phyloP scores from a whole-genome alignment of 2,329 filamentous ascomycete genomes.

The Aureobasidium sp. region DNA sequence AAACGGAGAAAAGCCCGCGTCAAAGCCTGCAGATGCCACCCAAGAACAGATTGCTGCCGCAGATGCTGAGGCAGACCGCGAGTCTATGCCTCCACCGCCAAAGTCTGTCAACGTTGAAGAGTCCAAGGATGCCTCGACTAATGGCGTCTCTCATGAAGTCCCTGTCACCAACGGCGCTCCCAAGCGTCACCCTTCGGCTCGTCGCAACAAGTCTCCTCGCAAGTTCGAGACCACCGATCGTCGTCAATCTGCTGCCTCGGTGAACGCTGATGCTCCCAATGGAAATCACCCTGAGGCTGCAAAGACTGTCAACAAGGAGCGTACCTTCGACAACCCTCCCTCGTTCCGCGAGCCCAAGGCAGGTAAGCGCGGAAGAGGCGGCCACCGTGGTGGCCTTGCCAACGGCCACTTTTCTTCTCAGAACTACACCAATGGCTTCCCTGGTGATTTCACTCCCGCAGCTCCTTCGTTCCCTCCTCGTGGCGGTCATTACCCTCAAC shows the following conservation, averaged over 20 bases:
- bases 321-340: not conserved
- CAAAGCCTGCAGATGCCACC: not conserved
- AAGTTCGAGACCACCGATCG: slow-evolving; percentile 13
- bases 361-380: slow-evolving; percentile 23
- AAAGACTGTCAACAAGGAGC: slow-evolving; percentile 6
- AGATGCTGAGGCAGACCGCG: slow-evolving; percentile 22
- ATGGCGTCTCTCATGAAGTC: not conserved
- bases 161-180: not conserved
- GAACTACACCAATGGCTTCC: slow-evolving; percentile 19
- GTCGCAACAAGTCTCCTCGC: slow-evolving; percentile 18
- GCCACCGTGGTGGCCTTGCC: slow-evolving; percentile 26
- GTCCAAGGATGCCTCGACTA: not conserved
- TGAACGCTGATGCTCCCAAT: not conserved
- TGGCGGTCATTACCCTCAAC: slow-evolving; percentile 27
- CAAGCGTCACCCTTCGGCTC: slow-evolving; percentile 6
- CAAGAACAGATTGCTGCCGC: not conserved
- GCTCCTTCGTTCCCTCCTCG: slow-evolving; percentile 23
- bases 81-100: slow-evolving; percentile 22
- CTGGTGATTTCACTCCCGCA: slow-evolving; percentile 20
- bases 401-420: slow-evolving; percentile 26
- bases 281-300: not conserved
- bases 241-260: slow-evolving; percentile 1
- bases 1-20: not conserved
- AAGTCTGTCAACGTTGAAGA: slow-evolving; percentile 18
- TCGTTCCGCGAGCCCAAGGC: slow-evolving; percentile 15